Evolutionary conservation across 805 yeast genomes (phyloP).

Genomic region (Yarrowia deformans): DNA sequence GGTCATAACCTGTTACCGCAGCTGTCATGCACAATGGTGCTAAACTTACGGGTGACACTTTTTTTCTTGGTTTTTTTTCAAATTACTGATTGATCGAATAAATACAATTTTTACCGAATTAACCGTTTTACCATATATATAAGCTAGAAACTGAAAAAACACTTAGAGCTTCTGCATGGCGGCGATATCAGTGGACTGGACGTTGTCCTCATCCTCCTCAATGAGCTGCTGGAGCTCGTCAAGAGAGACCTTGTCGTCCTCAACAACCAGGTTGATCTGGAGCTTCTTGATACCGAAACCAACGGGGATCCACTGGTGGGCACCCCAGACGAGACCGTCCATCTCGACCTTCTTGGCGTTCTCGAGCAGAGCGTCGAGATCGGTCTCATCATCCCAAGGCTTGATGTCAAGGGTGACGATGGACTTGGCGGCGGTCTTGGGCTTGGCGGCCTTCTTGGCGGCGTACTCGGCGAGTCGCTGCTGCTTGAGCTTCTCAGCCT

Average conservation of each 20-base stretch:
- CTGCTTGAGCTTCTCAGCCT: slow-evolving; percentile 95
- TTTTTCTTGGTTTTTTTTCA: too few relatives aligned
- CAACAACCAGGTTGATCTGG: slow-evolving; percentile 97
- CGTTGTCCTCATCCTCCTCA: slow-evolving; percentile 97
- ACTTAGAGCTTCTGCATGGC: slow-evolving; percentile 96
- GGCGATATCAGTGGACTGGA: slow-evolving; percentile 98
- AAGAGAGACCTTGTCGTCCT: slow-evolving; percentile 93
- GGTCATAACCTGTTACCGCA: too few relatives aligned
- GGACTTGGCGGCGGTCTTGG: slow-evolving; percentile 98
- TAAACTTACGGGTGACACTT: too few relatives aligned
- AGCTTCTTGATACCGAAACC: slow-evolving; percentile 99
- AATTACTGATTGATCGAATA: neutral
- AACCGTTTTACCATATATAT: slow-evolving; percentile 38
- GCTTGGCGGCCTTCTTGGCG: slow-evolving; percentile 96
- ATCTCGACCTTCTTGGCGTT: slow-evolving; percentile 82
- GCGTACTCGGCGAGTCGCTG: slow-evolving; percentile 97
- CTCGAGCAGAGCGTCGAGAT: slow-evolving; percentile 85
- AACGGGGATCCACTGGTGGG: slow-evolving; percentile 91
- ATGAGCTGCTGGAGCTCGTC: slow-evolving; percentile 79
- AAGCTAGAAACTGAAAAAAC: slow-evolving; percentile 7
- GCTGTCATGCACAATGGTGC: too few relatives aligned
- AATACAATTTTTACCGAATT: slow-evolving; percentile 32
- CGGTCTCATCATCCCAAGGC: slow-evolving; percentile 99
- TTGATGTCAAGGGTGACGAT: slow-evolving; percentile 95
- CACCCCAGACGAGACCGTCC: slow-evolving; percentile 99